Percentiles rank a stretch among this genome's conserved stretches.
These are phyloP conservation scores for Phialophora tarda DNA, from an alignment of 2,329 filamentous ascomycete genomes.

Conservation along the genomic window DNA sequence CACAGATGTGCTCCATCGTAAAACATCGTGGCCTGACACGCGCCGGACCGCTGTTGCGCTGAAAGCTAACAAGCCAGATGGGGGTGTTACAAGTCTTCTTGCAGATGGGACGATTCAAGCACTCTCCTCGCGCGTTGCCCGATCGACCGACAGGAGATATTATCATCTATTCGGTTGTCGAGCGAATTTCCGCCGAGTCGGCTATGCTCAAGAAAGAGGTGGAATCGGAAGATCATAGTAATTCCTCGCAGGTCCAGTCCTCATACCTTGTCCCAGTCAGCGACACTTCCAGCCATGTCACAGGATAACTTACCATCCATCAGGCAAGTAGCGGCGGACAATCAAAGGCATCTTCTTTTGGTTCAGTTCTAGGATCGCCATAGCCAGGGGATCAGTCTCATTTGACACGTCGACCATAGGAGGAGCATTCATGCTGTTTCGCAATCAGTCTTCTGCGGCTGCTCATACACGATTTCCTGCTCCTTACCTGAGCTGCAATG, in stretches of 20 bases:
- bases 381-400: slow-evolving; percentile 95
- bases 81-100: not conserved
- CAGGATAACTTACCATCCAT: slow-evolving; percentile 77
- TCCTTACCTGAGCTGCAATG: slow-evolving; percentile 85
- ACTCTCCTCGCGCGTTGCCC: not conserved
- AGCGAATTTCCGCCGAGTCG: not conserved
- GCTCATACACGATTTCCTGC: not conserved
- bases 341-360: slow-evolving; percentile 99
- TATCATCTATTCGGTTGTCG: not conserved
- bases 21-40: not conserved
- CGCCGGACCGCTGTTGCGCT: not conserved
- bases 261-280: slow-evolving; percentile 72
- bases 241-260: slow-evolving; percentile 98
- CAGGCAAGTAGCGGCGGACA: slow-evolving; percentile 91
- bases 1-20: not conserved
- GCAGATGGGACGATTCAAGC: not conserved
- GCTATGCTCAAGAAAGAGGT: not conserved
- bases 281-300: not conserved
- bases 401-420: slow-evolving; percentile 96
- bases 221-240: slow-evolving; percentile 59
- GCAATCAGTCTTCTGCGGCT: slow-evolving; percentile 26
- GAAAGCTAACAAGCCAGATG: not conserved
- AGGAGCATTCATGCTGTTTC: slow-evolving; percentile 87
- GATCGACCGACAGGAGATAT: not conserved
- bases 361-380: slow-evolving; percentile 94